A percentile compares a stretch with the other conserved stretches of the same genome.
Evolutionary conservation across 2,329 filamentous ascomycete species (phyloP).

Genomic region (Zymoseptoria pseudotritici): DNA sequence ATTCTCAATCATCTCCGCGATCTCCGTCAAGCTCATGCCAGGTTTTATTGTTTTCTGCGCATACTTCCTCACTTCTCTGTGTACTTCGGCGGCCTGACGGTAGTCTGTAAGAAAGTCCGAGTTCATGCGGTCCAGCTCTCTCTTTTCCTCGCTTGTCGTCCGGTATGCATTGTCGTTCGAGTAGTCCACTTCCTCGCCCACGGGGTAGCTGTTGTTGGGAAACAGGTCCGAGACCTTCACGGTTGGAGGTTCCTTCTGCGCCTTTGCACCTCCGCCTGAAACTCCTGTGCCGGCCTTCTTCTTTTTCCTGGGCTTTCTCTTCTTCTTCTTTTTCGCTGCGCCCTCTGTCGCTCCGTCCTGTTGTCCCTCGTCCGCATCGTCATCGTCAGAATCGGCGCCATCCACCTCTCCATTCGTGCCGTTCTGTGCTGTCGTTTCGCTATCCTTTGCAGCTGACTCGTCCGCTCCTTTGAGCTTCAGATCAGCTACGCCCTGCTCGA

Average conservation of each 20-base stretch:
- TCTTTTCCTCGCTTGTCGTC: conserved; percentile 42
- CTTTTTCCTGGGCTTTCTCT: conserved; percentile 38
- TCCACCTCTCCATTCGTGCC: conserved; percentile 26
- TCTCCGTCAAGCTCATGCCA: conserved; percentile 41
- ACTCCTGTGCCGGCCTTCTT: conserved; percentile 27
- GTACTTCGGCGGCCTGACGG: conserved; percentile 50
- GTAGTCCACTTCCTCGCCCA: conserved; percentile 42
- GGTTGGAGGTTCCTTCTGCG: conserved; percentile 42
- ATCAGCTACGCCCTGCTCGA: conserved; percentile 21
- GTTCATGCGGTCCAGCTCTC: conserved; percentile 39
- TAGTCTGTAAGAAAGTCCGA: conserved; percentile 46
- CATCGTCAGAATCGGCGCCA: conserved; percentile 31
- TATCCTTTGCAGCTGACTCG: conserved; percentile 15
- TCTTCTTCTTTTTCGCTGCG: conserved; percentile 42
- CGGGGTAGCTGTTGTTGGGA: conserved; percentile 37
- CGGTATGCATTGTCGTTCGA: conserved; percentile 39
- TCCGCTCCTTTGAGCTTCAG: conserved; percentile 18
- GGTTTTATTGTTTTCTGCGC: conserved; percentile 45
- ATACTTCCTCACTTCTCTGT: conserved; percentile 48
- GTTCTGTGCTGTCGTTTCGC: conserved; percentile 17
- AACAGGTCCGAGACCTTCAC: conserved; percentile 42
- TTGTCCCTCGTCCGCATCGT: conserved; percentile 27
- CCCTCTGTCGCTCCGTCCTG: conserved; percentile 16
- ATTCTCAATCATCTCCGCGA: conserved; percentile 50
- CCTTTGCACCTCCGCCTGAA: conserved; percentile 26